A percentile compares a stretch with the other conserved stretches of the same genome.
Evolutionary conservation across 345 rosid genomes (phyloP).

Genomic region (Eucalyptus erythrocorys): DNA sequence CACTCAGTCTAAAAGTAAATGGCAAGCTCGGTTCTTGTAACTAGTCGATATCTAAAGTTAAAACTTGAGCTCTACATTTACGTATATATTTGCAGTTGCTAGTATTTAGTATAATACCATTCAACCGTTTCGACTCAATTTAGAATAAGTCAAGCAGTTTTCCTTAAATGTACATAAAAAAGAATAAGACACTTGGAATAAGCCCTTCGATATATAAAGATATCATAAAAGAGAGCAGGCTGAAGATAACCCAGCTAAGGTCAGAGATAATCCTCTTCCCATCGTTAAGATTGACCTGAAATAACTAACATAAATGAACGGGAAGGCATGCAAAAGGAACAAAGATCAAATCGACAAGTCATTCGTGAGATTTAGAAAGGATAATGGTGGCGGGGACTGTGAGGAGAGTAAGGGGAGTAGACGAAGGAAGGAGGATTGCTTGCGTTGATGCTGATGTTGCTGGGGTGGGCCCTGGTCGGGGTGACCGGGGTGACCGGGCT

Average conservation of each 20-base stretch:
- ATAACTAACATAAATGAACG: neutral
- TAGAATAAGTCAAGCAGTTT: neutral
- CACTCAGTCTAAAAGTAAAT: neutral
- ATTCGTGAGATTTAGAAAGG: neutral
- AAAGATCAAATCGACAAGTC: neutral
- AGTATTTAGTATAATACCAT: neutral
- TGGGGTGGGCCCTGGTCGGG: neutral
- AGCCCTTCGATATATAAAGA: neutral
- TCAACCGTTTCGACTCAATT: neutral
- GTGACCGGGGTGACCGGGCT: neutral
- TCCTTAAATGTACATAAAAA: neutral
- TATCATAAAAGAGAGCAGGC: neutral
- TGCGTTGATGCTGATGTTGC: neutral
- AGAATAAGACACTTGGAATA: neutral
- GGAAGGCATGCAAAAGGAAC: neutral
- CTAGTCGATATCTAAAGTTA: neutral
- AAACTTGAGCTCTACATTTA: neutral
- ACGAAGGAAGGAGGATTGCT: neutral
- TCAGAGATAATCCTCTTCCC: neutral
- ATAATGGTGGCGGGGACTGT: neutral
- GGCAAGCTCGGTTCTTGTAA: neutral
- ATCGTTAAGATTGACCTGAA: neutral
- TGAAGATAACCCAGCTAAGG: neutral
- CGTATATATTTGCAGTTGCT: neutral
- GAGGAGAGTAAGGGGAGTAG: conserved; percentile 2